Base-by-base conservation (phyloP, 192 early-diverging fungal species). In the Funneliformis mosseae region DNA sequence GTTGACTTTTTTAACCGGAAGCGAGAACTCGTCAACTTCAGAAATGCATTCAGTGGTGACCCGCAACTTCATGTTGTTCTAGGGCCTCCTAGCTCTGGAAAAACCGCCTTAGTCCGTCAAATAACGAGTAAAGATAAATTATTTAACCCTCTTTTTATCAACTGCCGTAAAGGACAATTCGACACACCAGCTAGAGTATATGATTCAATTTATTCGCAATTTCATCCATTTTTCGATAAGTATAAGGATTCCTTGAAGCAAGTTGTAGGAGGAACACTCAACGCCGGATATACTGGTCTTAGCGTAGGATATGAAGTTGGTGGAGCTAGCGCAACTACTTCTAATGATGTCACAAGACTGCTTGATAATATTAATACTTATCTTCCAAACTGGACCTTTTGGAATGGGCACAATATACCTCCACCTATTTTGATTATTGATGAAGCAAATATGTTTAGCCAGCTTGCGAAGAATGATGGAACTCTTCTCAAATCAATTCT, bases 81-180 rank as follows among this genome's bases (percentile, higher is more conserved):
- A 74, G 72, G 48, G 3, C 72, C 72, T 74, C 48, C 72, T 74
- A 74, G 72, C 21, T 27, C 72, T 55, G 72, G 48, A n/a, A 74
- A 50, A 74, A 74, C 46, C 23, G 1, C 72, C 4, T 25, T 74
- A 10, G 4, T 74, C 27, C 46, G 21, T 28, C 7, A 74, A n/a
- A n/a, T 74, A 74, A 74, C 23, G 72, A 74, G 46, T 74, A 59
- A 46, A 74, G 72, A n/a, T 25, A 23, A 74, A n/a, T n/a, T n/a
- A 2, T 74, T 74, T n/a, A 74, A 74, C 72, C 72, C 72, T 59
- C 18, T 74, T 74, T 74, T 25, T 25, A 74, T 74, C 48, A 33
- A 74, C 45, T 74, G 48, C 10, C 27, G 48, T 50, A 1, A 0
- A 74, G 72, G 72, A 11, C 72, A 74, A 55, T 74, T 74, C 14